These are phyloP conservation scores for Crithidia sp. DNA, from an alignment of 208 protist species.

Conservation along the genomic window DNA sequence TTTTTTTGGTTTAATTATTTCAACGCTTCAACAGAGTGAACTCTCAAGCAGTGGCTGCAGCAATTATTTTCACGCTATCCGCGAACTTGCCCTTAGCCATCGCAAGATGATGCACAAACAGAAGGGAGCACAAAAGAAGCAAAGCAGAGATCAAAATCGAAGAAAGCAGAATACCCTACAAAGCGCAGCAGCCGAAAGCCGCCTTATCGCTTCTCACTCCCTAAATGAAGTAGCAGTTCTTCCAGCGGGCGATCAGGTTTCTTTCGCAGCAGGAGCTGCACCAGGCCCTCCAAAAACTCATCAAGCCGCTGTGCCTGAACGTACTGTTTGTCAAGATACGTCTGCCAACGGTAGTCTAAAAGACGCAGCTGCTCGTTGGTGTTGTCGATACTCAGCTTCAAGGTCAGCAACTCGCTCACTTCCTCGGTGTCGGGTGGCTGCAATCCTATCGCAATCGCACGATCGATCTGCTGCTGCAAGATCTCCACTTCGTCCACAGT, in stretches of 20 bases:
- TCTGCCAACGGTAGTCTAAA: slow-evolving; percentile 72
- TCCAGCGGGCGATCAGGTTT: slow-evolving; percentile 59
- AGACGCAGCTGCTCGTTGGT: slow-evolving; percentile 42
- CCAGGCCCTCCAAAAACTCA: slow-evolving; percentile 54
- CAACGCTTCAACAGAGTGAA: too few relatives aligned
- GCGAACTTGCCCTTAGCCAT: too few relatives aligned
- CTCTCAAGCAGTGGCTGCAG: too few relatives aligned
- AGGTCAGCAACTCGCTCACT: slow-evolving; percentile 30
- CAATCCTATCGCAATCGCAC: slow-evolving; percentile 35
- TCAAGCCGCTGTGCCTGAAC: slow-evolving; percentile 47
- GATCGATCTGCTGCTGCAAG: slow-evolving; percentile 30
- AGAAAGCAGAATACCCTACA: too few relatives aligned
- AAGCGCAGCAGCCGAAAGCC: too few relatives aligned
- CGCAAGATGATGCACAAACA: too few relatives aligned
- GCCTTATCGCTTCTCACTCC: slow-evolving; percentile 24
- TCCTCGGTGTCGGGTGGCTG: slow-evolving; percentile 30
- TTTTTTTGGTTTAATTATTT: too few relatives aligned
- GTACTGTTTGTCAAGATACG: slow-evolving; percentile 57
- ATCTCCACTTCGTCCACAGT: slow-evolving; percentile 21
- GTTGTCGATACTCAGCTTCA: slow-evolving; percentile 25
- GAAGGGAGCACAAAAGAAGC: too few relatives aligned
- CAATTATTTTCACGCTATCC: too few relatives aligned
- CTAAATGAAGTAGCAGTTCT: slow-evolving; percentile 49
- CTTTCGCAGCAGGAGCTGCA: slow-evolving; percentile 45
- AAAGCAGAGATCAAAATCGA: too few relatives aligned